Evolutionary conservation across 2,329 filamentous ascomycete genomes (phyloP), one percentile per base, ranked within the genome.

Genomic region (Penicillium sp.): DNA sequence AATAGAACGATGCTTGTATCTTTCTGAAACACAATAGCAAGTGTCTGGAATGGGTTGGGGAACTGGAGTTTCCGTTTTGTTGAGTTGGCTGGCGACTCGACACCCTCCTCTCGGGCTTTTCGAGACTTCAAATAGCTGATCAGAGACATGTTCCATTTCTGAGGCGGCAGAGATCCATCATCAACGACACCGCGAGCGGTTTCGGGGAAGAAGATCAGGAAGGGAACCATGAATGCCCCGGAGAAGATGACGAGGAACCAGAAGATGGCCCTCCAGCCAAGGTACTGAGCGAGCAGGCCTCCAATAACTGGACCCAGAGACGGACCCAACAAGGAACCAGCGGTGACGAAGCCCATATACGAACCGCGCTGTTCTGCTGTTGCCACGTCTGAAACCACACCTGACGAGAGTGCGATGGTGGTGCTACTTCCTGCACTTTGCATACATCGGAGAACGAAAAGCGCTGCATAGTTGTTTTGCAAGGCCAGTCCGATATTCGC

Each of bases 401-500:
- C 65, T 34, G 62, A 61, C 2, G 56, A 61, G 26, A 68, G 56
- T 1, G 60, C 44, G 6, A 65, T 54, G 1, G 61, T 62, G 3
- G 60, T 56, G 35, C 52, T 61, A 35, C 47, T 63, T 20, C 52
- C 62, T 13, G 55, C 54, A 13, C 62, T 64, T 48, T 69, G 64
- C 3, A 68, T 11, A 40, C 58, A 63, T 29, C 66, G 50, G 14
- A 68, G 54, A 3, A 62, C 46, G 6, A 68, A 27, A 14, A 68
- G 43, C 6, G 62, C 59, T 1, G 59, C 46, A 28, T 60, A 67
- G 26, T 46, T 60, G n/a, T 54, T 44, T 27, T 66, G 63, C 9
- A 72, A 28, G 1, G 69, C 68, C 3, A 72, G 56, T 1, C 69
- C 69, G 20, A 71, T 60, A 46, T 70, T 70, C 10, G 69, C 66